Evolutionary conservation across 2,329 filamentous ascomycete species (phyloP), one percentile per base, ranked within the genome.

Genomic region (Ascochyta lentis): DNA sequence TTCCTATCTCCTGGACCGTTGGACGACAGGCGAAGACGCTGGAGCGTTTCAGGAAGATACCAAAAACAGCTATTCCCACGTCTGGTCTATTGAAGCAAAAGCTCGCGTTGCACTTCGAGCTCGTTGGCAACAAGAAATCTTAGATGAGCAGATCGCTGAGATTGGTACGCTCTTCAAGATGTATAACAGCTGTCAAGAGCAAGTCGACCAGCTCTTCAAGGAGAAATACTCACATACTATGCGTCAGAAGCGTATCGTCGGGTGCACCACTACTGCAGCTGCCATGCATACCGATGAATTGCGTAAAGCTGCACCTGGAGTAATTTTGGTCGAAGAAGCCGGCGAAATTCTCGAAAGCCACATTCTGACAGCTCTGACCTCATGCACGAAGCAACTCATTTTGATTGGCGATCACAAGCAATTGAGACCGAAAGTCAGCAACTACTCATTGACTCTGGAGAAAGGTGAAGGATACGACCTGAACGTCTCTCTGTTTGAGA

Each of bases 371-470:
- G 83, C 89, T 0, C 64, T 91, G 52, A 77, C 79, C 0, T 69
- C 81, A 0, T 72, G 80, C 0, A 84, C 84, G 0, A 82, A 89
- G 56, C 87, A 91, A 35, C 68, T 91, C 1, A 81, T 91, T 0
- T 71, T 90, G 2, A 91, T 92, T 10, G 89, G 89, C 0, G 89
- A 92, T 49, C 89, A 92, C 67, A 83, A 88, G 51, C 89, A 92
- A 59, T 80, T 92, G 0, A 83, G 88, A 0, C 89, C 89, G 0
- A 90, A 91, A 62, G 79, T 85, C 49, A 84, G 82, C 41, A 86
- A 83, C 33, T 90, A 86, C 60, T 72, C 69, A 0, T 70, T 92
- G 0, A 85, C 80, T 0, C 81, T 88, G 0, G 88, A 91, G 59
- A 83, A 84, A 22, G 87, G 86, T 0, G 79, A 84, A 6, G 88